Evolutionary conservation across 192 early-diverging fungal species (phyloP).

Genomic region (Podila epigama): DNA sequence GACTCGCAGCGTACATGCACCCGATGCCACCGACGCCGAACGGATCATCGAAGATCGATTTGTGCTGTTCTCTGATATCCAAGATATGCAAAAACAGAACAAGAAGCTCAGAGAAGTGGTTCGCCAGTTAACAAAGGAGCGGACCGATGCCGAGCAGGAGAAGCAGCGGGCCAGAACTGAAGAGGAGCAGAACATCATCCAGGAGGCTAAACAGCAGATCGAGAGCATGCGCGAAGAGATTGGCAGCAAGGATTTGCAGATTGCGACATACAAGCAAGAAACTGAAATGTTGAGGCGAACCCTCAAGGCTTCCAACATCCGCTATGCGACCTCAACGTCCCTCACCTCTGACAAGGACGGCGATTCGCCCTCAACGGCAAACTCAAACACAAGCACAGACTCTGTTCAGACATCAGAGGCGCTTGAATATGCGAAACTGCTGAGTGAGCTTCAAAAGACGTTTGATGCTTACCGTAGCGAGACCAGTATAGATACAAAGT

Average conservation of each 20-base stretch:
- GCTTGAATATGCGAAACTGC: conserved; percentile 52
- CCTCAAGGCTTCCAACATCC: conserved; percentile 29
- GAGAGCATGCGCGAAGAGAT: conserved; percentile 68
- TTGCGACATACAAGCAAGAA: conserved; percentile 61
- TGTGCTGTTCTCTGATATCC: conserved; percentile 58
- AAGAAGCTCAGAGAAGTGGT: conserved; percentile 65
- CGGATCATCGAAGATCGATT: conserved; percentile 62
- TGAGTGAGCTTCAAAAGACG: conserved; percentile 61
- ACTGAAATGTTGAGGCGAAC: conserved; percentile 64
- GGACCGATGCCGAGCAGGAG: conserved; percentile 54
- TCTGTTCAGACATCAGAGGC: neutral
- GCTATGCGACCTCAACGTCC: neutral
- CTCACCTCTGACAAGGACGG: neutral
- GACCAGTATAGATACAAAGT: conserved; percentile 60
- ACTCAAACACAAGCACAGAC: neutral
- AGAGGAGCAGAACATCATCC: conserved; percentile 55
- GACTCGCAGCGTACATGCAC: conserved; percentile 8
- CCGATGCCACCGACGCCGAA: conserved; percentile 46
- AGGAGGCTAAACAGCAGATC: conserved; percentile 60
- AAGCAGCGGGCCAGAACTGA: conserved; percentile 36
- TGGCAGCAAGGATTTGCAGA: conserved; percentile 50
- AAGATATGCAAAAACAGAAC: conserved; percentile 67
- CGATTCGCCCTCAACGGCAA: neutral
- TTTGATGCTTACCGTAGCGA: conserved; percentile 75
- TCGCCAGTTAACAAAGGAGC: conserved; percentile 61